Base-by-base conservation (phyloP, 495 filamentous ascomycete genomes). In the Friedmanniomyces simplex region DNA sequence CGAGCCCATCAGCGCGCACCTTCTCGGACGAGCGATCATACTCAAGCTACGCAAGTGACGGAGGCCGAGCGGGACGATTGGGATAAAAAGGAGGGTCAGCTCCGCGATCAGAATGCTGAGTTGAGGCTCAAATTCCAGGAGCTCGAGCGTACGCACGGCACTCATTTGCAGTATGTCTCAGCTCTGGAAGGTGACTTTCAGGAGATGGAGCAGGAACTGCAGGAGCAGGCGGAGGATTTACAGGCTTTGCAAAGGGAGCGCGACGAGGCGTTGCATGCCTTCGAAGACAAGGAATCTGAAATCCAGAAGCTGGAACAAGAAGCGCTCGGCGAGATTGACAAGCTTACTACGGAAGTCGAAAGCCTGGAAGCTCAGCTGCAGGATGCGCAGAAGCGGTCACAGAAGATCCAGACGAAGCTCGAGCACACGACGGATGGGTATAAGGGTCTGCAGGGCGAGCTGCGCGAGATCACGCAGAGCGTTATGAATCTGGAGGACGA, bases 401-500 rank as follows among this genome's bases (percentile, higher is more conserved):
- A 60, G 37, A 79, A 81, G n/a, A 69, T 87, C 13, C 76, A 84
- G 57, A 76, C 79, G 18, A 86, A 89, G 39, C 69, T 88, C 12
- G 77, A 82, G 55, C 80, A 86, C 58, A 78, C 82, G 48, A 83
- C 82, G 8, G 91, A 97, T 57, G 89, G 89, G 63, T 87, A 94
- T 61, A 82, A 85, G 55, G 84, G 85, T 6, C 68, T 97, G 30
- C 90, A 96, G 60, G 81, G 82, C 41, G 91, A 98, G 73, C 90
- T 98, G 82, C 85, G 89, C 49, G 84, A 85, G 52, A 84, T 95
- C 63, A 89, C 85, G 60, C 91, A 96, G 61, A 82, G 82, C 6
- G 79, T 96, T 14, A 78, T 96, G 36, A 74, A 85, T 50, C 77
- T 97, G 0, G 93, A 96, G 66, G 91, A 96, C 70, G 88, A 90